Conservation (phyloP, 257 asterid species). For the Misopates orontium region DNA sequence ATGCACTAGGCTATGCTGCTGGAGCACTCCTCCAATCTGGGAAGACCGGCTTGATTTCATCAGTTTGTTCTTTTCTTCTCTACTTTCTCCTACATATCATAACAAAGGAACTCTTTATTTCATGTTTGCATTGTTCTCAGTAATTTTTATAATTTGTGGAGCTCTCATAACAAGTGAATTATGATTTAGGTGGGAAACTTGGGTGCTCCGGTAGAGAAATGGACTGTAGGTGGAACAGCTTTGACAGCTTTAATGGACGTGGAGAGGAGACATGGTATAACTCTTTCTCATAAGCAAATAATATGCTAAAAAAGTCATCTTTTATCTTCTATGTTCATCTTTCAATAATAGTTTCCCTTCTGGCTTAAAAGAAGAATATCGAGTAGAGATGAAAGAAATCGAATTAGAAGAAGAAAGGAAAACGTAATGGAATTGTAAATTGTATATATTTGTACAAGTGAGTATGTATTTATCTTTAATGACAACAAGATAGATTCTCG, state of each 20-base stretch:
- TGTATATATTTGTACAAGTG: no score
- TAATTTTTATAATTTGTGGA: neutral
- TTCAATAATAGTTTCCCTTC: no score
- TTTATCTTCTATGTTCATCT: no score
- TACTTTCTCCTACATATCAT: neutral
- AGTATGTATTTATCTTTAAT: no score
- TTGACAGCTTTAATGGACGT: conserved; percentile 95
- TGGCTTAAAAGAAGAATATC: no score
- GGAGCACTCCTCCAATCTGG: conserved; percentile 41
- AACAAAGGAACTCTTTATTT: neutral
- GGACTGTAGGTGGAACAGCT: conserved; percentile 98
- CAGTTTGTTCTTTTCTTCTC: conserved; percentile 37
- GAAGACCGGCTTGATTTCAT: conserved; percentile 49
- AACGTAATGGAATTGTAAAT: no score
- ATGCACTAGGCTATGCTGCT: conserved; percentile 59
- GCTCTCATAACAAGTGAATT: neutral
- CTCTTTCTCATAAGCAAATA: neutral
- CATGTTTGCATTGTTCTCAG: neutral
- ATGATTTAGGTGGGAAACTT: conserved; percentile 79
- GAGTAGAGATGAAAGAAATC: no score
- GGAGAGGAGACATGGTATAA: conserved; percentile 93
- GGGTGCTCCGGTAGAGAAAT: conserved; percentile 86
- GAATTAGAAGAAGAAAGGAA: no score
- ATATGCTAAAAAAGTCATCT: neutral
- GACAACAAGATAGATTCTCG: no score